These are phyloP conservation scores for Fabrea salina DNA, from an alignment of 169 alveolate species.

Conservation along the genomic window DNA sequence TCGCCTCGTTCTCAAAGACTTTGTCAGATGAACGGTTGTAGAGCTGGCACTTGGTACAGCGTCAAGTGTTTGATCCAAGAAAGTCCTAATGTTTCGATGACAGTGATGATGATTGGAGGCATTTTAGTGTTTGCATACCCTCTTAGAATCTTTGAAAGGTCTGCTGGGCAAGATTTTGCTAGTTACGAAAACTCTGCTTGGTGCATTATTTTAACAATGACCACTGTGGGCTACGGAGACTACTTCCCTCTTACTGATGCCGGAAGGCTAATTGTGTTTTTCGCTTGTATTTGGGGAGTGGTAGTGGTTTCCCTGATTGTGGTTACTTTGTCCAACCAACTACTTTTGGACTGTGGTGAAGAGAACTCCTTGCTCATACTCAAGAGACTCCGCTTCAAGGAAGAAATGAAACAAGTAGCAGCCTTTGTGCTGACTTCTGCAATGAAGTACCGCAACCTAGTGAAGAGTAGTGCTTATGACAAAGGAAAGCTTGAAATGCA, in stretches of 20 bases:
- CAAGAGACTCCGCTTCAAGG: constrained; percentile 25
- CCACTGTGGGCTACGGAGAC: constrained; percentile 38
- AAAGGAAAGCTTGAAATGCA: neutral
- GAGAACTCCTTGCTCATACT: neutral
- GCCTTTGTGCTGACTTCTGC: constrained; percentile 30
- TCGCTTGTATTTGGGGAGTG: constrained; percentile 35
- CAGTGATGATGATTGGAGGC: neutral
- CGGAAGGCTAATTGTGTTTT: constrained; percentile 15
- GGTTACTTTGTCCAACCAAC: constrained; percentile 19
- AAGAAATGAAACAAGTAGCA: constrained; percentile 14
- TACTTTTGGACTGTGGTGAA: constrained; percentile 8
- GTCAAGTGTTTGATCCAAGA: constrained; percentile 32
- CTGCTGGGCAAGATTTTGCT: neutral
- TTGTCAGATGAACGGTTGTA: neutral
- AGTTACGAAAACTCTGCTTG: constrained; percentile 7
- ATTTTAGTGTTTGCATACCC: neutral
- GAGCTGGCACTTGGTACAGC: constrained; percentile 3
- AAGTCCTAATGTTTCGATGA: neutral
- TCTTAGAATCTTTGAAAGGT: constrained; percentile 29
- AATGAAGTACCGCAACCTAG: neutral
- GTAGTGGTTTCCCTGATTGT: constrained; percentile 4
- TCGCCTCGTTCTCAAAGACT: constrained; percentile 10
- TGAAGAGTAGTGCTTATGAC: neutral
- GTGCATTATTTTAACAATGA: constrained; percentile 32
- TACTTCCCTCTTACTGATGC: constrained; percentile 29